phyloP scores from a whole-genome alignment of 768 basidiomycete species.

The Auriscalpium microsporum region DNA sequence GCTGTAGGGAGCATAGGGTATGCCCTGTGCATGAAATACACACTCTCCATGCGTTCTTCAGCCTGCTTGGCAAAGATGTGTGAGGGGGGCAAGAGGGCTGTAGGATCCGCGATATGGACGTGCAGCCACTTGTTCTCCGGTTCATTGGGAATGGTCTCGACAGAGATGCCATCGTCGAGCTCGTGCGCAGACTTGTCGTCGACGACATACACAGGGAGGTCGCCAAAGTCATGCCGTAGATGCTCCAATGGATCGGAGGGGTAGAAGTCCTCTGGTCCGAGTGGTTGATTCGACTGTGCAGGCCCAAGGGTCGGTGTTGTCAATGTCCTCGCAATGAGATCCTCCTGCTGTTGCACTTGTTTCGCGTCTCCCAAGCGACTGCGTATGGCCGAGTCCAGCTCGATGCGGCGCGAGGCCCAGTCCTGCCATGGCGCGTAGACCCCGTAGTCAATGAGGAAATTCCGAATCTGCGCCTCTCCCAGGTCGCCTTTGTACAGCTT shows the following conservation, averaged over 20 bases:
- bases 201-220: conserved; percentile 75
- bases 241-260: conserved; percentile 54
- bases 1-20: conserved; percentile 66
- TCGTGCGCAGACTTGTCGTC: conserved; percentile 77
- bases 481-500: conserved; percentile 27
- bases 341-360: background rate
- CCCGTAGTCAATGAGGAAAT: conserved; percentile 62
- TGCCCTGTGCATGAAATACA: conserved; percentile 59
- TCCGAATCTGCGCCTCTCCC: conserved; percentile 30
- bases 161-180: conserved; percentile 87
- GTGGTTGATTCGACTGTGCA: background rate
- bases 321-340: background rate
- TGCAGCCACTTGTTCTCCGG: conserved; percentile 72
- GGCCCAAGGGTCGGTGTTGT: background rate
- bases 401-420: conserved; percentile 15
- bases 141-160: conserved; percentile 58
- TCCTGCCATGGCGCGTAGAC: conserved; percentile 80
- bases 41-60: conserved; percentile 36
- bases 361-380: background rate
- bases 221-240: conserved; percentile 80
- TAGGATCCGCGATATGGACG: conserved; percentile 90
- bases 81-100: conserved; percentile 61
- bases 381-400: background rate
- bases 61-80: conserved; percentile 59
- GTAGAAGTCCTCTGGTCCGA: conserved; percentile 61